A percentile compares a stretch with the other conserved stretches of the same genome.
These are phyloP conservation scores for Fragaria ananassa DNA, from an alignment of 306 rosid species.

Conservation along the genomic window DNA sequence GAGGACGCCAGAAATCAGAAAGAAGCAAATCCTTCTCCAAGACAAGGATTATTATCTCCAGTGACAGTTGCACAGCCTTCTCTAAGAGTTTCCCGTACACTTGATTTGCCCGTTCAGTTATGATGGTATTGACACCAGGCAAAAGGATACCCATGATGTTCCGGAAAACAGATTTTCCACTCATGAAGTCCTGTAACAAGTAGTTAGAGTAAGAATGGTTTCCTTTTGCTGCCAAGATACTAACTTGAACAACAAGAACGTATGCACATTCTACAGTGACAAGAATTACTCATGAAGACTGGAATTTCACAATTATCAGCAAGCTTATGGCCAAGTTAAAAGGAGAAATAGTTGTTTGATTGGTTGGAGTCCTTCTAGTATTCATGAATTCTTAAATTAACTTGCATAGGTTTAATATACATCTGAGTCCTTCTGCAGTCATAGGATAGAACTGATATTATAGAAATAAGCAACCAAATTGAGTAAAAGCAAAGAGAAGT, in stretches of 20 bases:
- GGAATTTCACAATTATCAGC: background rate
- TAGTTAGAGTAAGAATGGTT: background rate
- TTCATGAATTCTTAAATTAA: too few relatives aligned
- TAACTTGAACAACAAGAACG: background rate
- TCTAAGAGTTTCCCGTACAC: slow-evolving; percentile 77
- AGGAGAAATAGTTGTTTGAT: too few relatives aligned
- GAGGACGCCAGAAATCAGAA: slow-evolving; percentile 94
- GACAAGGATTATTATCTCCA: slow-evolving; percentile 80
- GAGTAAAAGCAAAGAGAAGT: background rate
- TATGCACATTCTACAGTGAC: background rate
- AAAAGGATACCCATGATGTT: slow-evolving; percentile 93
- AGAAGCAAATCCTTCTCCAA: slow-evolving; percentile 78
- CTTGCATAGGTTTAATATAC: too few relatives aligned
- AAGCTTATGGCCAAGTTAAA: background rate
- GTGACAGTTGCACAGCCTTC: slow-evolving; percentile 82
- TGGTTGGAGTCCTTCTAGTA: too few relatives aligned
- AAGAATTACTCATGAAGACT: background rate
- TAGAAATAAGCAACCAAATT: background rate
- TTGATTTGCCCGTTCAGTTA: slow-evolving; percentile 74
- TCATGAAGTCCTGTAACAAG: slow-evolving; percentile 87
- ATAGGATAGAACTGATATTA: background rate
- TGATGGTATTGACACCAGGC: slow-evolving; percentile 67
- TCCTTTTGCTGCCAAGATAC: background rate
- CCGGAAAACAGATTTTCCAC: slow-evolving; percentile 81
- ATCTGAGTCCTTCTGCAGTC: background rate